Evolutionary conservation across 345 rosid species (phyloP).

Genomic region (Lenwebbia sp.): DNA sequence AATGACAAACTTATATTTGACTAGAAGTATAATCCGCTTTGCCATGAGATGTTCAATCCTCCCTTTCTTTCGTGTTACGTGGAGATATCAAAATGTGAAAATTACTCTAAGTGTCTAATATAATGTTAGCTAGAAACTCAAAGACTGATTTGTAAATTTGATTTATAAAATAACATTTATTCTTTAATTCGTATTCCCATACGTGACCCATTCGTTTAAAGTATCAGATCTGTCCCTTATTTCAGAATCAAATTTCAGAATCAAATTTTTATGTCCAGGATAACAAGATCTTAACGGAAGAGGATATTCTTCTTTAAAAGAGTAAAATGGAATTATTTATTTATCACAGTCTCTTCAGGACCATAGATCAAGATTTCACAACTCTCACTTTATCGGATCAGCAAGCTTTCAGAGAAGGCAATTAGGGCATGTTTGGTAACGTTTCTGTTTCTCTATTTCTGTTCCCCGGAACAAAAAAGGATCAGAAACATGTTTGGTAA

Average conservation of each 20-base stretch:
- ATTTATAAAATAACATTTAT: not conserved
- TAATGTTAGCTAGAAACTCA: not conserved
- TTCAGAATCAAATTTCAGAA: not conserved
- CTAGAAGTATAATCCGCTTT: not conserved
- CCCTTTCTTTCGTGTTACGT: not conserved
- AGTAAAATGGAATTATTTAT: not conserved
- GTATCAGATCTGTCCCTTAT: not conserved
- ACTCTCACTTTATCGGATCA: too few relatives aligned
- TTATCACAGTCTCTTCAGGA: too few relatives aligned
- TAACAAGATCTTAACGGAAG: not conserved
- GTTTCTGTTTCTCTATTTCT: too few relatives aligned
- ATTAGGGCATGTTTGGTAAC: too few relatives aligned
- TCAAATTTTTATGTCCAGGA: not conserved
- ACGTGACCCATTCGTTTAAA: not conserved
- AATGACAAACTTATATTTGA: not conserved
- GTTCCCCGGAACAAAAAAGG: too few relatives aligned
- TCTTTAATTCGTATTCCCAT: not conserved
- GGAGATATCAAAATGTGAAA: not conserved
- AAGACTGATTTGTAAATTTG: not conserved
- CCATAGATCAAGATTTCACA: too few relatives aligned
- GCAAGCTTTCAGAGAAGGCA: too few relatives aligned
- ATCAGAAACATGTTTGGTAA: too few relatives aligned
- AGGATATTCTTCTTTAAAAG: not conserved
- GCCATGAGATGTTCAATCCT: not conserved
- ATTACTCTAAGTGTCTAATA: not conserved